Evolutionary conservation across 2,329 filamentous ascomycete species (phyloP), one percentile per base, ranked within the genome.

Genomic region (Clarireedia sp.): DNA sequence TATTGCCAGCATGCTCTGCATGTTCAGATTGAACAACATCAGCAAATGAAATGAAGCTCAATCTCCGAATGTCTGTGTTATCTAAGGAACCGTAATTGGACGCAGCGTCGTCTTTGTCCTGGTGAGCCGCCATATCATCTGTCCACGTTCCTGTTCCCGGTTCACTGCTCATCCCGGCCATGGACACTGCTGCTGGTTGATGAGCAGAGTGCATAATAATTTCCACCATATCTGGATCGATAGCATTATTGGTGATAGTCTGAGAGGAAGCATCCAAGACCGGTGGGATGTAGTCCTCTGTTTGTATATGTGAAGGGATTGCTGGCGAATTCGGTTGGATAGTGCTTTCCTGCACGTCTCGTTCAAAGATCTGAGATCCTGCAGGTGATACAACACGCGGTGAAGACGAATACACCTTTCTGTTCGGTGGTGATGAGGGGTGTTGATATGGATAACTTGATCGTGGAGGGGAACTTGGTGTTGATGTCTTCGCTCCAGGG

Each of bases 41-140:
- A 59, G 92, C 91, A 71, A 97, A 97, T 7, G 90, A 96, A 68
- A 97, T 95, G 73, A 97, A 97, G 69, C 88, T 94, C 59, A 97
- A 74, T 21, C 92, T 83, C 46, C 89, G 85, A 17, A 95, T 81
- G 65, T 96, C 91, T 47, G 82, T 78, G 40, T 79, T 80, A 66
- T 96, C 90, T 59, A 92, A 75, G 46, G 85, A 83, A 33, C 86
- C 89, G 69, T 92, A 92, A 67, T 83, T 89, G 56, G 86, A 88
- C 1, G 82, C 82, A 24, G 77, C 77, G 62, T 92, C 87, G 67
- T 67, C 75, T n/a, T 71, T 72, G 51, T 81, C 75, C 48, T 71
- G 72, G 55, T 76, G 75, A 5, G 77, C 73, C 65, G 82, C 76
- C 21, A 79, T 75, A 73, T 74, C 50, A 54, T 75, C 74, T 14